These are phyloP conservation scores for Vitis riparia DNA, from an alignment of 164 flowering plant genomes.

Conservation along the genomic window DNA sequence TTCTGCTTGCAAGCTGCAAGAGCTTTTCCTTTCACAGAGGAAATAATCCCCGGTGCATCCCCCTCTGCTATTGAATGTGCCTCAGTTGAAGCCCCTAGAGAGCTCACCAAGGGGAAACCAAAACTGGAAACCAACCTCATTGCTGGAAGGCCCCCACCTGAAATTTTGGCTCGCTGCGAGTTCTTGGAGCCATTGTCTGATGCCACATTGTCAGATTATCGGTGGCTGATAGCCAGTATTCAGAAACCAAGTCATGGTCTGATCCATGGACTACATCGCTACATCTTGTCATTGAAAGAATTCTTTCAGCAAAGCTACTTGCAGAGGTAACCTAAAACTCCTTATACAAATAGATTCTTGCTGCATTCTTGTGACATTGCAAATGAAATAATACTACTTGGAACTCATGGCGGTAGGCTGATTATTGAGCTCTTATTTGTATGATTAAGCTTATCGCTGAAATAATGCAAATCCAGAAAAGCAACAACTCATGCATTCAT, in stretches of 20 bases:
- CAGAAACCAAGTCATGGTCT: conserved; percentile 36
- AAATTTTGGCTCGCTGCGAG: conserved; percentile 67
- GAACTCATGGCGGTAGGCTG: no score
- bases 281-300: conserved; percentile 13
- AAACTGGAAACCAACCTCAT: conserved; percentile 83
- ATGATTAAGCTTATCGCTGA: no score
- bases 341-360: no score
- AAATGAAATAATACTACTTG: no score
- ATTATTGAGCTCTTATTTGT: no score
- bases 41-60: conserved; percentile 76
- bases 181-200: conserved; percentile 83
- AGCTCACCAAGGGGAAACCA: conserved; percentile 42
- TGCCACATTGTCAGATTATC: conserved; percentile 53
- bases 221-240: conserved; percentile 45
- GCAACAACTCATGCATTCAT: no score
- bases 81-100: conserved; percentile 19
- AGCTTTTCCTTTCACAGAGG: conserved; percentile 77
- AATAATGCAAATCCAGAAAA: no score
- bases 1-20: conserved; percentile 86
- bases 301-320: not conserved
- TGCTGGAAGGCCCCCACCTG: conserved; percentile 70
- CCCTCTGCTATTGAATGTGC: conserved; percentile 47
- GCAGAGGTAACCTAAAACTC: not conserved
- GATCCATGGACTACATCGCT: conserved; percentile 14
- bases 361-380: no score